Percentiles rank a stretch among this genome's conserved stretches.
Conservation (phyloP, 768 basidiomycete species). For the Hemileccinum impolitum region DNA sequence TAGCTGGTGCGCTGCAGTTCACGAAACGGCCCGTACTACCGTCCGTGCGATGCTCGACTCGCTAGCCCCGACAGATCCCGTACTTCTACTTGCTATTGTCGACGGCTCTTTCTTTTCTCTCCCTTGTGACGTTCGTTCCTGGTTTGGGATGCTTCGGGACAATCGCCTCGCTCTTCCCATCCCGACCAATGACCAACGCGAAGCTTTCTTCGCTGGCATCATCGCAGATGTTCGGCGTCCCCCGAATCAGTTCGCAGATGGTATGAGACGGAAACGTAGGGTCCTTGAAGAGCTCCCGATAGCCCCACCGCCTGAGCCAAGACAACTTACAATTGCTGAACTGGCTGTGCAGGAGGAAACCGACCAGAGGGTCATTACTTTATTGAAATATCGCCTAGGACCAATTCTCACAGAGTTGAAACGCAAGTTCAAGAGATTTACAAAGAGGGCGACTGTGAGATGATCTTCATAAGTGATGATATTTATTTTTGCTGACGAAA, state of each 20-base stretch:
- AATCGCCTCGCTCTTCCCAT: slow-evolving; percentile 63
- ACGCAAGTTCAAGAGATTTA: slow-evolving; percentile 89
- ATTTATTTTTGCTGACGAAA: slow-evolving; percentile 10
- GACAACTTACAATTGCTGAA: slow-evolving; percentile 78
- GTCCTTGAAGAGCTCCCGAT: slow-evolving; percentile 82
- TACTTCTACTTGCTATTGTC: slow-evolving; percentile 87
- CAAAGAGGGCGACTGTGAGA: slow-evolving; percentile 72
- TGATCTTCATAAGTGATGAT: neutral
- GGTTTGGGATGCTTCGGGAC: slow-evolving; percentile 82
- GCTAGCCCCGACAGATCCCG: slow-evolving; percentile 85
- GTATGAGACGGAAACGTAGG: slow-evolving; percentile 76
- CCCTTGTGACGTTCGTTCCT: slow-evolving; percentile 78
- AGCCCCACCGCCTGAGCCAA: slow-evolving; percentile 87
- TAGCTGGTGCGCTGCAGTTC: slow-evolving; percentile 81
- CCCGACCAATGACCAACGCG: slow-evolving; percentile 57
- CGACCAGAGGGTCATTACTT: slow-evolving; percentile 72
- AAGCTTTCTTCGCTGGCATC: slow-evolving; percentile 72
- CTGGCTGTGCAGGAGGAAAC: slow-evolving; percentile 78
- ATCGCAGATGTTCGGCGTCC: slow-evolving; percentile 67
- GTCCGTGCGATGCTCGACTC: slow-evolving; percentile 90
- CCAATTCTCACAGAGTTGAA: slow-evolving; percentile 86
- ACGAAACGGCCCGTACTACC: slow-evolving; percentile 80
- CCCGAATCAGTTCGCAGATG: slow-evolving; percentile 88
- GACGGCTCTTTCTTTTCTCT: slow-evolving; percentile 71
- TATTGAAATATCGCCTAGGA: slow-evolving; percentile 88